Evolutionary conservation across 257 asterid genomes (phyloP).

Genomic region (Solanum sejunctum): DNA sequence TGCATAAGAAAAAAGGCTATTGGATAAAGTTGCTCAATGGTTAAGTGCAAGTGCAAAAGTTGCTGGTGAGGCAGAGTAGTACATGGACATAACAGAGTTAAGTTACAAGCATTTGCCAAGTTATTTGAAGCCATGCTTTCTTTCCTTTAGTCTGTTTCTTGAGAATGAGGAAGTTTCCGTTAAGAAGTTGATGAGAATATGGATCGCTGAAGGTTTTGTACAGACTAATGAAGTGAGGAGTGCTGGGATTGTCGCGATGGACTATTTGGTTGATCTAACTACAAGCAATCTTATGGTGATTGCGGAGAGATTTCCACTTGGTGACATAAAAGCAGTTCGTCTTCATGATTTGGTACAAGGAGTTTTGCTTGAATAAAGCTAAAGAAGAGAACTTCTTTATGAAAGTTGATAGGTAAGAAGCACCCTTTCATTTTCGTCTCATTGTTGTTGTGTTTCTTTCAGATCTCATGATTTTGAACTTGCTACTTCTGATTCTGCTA

Average conservation of each 20-base stretch:
- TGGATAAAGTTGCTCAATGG: conserved; percentile 1
- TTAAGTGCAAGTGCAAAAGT: neutral
- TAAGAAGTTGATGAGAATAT: neutral
- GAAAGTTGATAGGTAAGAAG: neutral
- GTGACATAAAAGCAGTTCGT: neutral
- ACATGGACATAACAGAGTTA: neutral
- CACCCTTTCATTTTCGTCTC: neutral
- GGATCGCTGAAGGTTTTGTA: conserved; percentile 10
- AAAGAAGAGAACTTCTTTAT: neutral
- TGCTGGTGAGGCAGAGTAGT: neutral
- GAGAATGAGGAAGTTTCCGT: neutral
- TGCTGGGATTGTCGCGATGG: neutral
- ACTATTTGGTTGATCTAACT: conserved; percentile 1
- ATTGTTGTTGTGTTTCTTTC: neutral
- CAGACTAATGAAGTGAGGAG: neutral
- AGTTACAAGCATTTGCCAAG: conserved; percentile 4
- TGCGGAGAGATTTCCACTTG: neutral
- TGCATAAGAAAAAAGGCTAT: neutral
- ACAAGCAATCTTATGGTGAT: neutral
- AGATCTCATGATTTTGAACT: neutral
- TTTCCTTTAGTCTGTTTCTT: conserved; percentile 3
- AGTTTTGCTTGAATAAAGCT: neutral
- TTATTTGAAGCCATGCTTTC: neutral
- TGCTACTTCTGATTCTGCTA: neutral
- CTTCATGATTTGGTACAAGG: conserved; percentile 3